These are phyloP conservation scores for Exophiala mesophila DNA, from an alignment of 2,329 filamentous ascomycete species.

Conservation along the genomic window DNA sequence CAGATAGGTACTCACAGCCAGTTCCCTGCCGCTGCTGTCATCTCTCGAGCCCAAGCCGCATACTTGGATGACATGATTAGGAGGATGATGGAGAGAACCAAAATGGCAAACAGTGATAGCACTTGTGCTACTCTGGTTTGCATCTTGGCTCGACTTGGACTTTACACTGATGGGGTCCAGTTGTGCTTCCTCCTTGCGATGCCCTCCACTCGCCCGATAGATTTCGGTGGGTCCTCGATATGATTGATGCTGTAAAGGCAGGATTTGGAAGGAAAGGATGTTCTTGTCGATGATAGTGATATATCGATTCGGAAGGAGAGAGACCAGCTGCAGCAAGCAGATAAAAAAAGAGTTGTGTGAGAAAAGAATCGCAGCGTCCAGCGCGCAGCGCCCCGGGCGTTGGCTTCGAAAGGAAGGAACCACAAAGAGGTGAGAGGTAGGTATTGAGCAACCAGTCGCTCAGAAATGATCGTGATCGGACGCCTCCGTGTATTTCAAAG, in stretches of 20 bases:
- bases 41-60: conserved; percentile 20
- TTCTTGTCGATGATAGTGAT: too few species aligned
- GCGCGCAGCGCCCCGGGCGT: conserved; percentile 22
- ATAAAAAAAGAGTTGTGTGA: not conserved
- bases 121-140: conserved; percentile 17
- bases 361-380: conserved; percentile 14
- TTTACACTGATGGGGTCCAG: too few species aligned
- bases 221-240: too few species aligned
- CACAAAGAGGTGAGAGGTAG: conserved; percentile 1
- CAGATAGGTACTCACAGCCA: conserved; percentile 19
- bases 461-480: conserved; percentile 16
- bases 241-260: too few species aligned
- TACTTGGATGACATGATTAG: conserved; percentile 23
- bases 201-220: too few species aligned
- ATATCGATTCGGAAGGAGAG: too few species aligned
- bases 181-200: too few species aligned
- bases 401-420: conserved; percentile 3
- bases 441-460: too few species aligned
- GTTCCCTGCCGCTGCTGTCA: conserved; percentile 12
- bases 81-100: conserved; percentile 18
- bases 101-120: conserved; percentile 15
- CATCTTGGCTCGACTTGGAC: conserved; percentile 12
- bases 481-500: conserved; percentile 7
- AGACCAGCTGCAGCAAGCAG: too few species aligned
- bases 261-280: too few species aligned